A percentile compares a stretch with the other conserved stretches of the same genome.
phyloP scores from a whole-genome alignment of 1,139 yeast species.

The Saccharomyces pastorianus region DNA sequence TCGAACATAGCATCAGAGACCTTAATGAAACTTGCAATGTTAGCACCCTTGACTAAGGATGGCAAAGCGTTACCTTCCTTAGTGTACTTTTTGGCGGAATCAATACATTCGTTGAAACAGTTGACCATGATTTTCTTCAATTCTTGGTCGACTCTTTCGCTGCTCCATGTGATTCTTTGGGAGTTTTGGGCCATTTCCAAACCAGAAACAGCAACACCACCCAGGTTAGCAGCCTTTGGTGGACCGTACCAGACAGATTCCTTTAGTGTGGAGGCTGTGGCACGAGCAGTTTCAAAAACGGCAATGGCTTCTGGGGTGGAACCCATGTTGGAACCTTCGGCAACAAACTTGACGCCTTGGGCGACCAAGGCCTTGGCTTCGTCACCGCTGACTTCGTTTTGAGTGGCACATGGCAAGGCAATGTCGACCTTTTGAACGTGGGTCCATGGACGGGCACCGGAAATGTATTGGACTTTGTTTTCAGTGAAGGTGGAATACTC shows the following conservation, averaged over 20 bases:
- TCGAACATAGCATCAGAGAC: constrained; percentile 97
- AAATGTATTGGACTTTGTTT: constrained; percentile 62
- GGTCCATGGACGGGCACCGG: constrained; percentile 95
- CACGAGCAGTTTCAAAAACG: constrained; percentile 83
- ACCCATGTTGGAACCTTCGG: constrained; percentile 99
- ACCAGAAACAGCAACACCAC: constrained; percentile 98
- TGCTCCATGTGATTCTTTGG: constrained; percentile 80
- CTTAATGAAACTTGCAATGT: constrained; percentile 97
- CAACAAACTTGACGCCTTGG: constrained; percentile 86
- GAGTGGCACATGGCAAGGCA: constrained; percentile 97
- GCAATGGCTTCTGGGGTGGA: constrained; percentile 95
- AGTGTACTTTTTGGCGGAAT: constrained; percentile 74
- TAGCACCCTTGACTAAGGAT: constrained; percentile 95
- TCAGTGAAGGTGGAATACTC: constrained; percentile 53
- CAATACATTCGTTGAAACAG: constrained; percentile 88
- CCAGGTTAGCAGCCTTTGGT: constrained; percentile 98
- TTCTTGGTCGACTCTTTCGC: constrained; percentile 81
- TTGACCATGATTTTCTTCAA: constrained; percentile 86
- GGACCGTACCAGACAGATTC: constrained; percentile 93
- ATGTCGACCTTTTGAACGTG: constrained; percentile 87
- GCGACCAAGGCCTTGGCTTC: constrained; percentile 93
- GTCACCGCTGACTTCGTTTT: constrained; percentile 93
- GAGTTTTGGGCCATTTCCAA: constrained; percentile 99
- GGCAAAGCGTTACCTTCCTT: constrained; percentile 68
- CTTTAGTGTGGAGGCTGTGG: constrained; percentile 36